Percentiles rank a stretch among this genome's conserved stretches.
These are phyloP conservation scores for Rhizoclosmatium globosum DNA, from an alignment of 192 early-diverging fungal genomes.

Conservation along the genomic window DNA sequence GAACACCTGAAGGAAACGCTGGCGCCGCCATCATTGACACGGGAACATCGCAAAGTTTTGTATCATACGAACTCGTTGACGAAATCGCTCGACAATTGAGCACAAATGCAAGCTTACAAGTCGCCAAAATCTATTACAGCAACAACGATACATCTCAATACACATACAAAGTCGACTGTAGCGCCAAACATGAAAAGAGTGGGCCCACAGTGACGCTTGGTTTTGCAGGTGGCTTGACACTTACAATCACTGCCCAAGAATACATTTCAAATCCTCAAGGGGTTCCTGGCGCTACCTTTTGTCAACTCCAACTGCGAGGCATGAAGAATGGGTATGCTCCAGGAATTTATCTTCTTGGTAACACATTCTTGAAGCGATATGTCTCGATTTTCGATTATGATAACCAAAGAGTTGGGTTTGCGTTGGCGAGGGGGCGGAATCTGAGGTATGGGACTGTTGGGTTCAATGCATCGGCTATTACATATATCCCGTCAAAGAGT, in stretches of 20 bases:
- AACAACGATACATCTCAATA: not conserved
- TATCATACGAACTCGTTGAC: conserved; percentile 3
- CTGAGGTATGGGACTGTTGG: too few species aligned
- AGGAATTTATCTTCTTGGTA: conserved; percentile 23
- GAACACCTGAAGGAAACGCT: conserved; percentile 9
- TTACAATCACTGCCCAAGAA: conserved; percentile 27
- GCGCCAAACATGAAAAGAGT: conserved; percentile 5
- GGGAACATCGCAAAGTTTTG: conserved; percentile 16
- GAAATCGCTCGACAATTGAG: not conserved
- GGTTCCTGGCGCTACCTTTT: not conserved
- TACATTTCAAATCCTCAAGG: conserved; percentile 18
- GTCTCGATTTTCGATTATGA: conserved; percentile 30
- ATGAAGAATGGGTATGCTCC: not conserved
- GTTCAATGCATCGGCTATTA: too few species aligned
- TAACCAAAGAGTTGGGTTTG: conserved; percentile 18
- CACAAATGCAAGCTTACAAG: not conserved
- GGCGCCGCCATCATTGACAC: conserved; percentile 30
- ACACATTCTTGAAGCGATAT: conserved; percentile 30
- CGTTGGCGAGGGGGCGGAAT: conserved; percentile 1
- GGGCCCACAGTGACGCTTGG: conserved; percentile 25
- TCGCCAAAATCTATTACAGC: conserved; percentile 5
- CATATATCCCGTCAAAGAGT: too few species aligned
- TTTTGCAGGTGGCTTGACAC: conserved; percentile 19
- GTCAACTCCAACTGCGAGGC: conserved; percentile 12
- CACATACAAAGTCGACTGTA: conserved; percentile 22